Percentiles rank a stretch among this genome's conserved stretches.
Conservation (phyloP, 208 protist genomes). For the Phytomonas sp. region DNA sequence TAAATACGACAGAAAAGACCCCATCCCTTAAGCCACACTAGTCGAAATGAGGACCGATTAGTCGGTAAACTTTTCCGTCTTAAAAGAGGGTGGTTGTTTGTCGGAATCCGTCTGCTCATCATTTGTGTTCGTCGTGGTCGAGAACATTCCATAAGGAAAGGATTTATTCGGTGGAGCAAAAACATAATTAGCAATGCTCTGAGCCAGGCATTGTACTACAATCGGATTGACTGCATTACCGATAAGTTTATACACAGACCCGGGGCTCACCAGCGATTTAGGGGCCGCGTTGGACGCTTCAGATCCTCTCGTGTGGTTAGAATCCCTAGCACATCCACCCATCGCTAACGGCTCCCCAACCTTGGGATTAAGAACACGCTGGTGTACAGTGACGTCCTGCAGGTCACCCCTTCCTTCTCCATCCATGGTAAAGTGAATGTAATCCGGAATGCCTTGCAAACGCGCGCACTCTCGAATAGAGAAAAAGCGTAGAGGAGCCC, state of each 20-base stretch:
- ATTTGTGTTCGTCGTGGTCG: background rate
- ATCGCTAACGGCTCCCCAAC: background rate
- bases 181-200: background rate
- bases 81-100: background rate
- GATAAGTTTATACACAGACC: conserved; percentile 54
- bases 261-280: conserved; percentile 12
- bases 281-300: background rate
- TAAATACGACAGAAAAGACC: background rate
- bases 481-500: conserved; percentile 47
- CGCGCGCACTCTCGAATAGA: conserved; percentile 68
- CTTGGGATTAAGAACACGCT: background rate
- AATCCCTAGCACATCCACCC: background rate
- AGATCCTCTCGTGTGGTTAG: background rate
- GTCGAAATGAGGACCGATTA: background rate
- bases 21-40: background rate
- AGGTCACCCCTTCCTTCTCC: background rate
- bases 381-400: background rate
- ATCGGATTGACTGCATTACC: conserved; percentile 77
- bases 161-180: background rate
- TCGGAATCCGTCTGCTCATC: background rate
- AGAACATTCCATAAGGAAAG: background rate
- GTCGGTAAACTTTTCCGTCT: background rate
- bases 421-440: conserved; percentile 28
- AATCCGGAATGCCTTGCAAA: conserved; percentile 56
- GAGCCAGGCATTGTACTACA: conserved; percentile 40